Evolutionary conservation across 768 basidiomycete genomes (phyloP).

Genomic region (Russula sp.): DNA sequence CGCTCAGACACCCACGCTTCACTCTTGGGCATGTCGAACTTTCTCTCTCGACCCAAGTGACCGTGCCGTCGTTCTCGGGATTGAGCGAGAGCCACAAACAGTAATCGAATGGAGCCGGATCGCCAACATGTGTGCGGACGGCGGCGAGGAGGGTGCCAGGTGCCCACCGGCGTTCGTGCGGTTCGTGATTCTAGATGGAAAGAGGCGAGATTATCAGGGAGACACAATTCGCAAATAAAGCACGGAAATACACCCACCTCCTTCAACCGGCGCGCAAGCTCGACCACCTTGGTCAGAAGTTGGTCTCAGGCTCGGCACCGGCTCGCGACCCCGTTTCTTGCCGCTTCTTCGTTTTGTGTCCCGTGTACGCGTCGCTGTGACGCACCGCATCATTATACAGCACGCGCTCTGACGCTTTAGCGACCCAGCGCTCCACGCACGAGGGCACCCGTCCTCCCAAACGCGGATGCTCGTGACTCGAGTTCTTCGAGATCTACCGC

Average conservation of each 20-base stretch:
- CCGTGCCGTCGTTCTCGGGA: slow-evolving; percentile 64
- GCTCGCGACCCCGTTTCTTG: no score
- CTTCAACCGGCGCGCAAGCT: slow-evolving; percentile 57
- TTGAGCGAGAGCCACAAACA: slow-evolving; percentile 71
- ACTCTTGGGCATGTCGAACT: no score
- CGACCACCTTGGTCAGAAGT: slow-evolving; percentile 36
- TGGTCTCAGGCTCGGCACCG: no score
- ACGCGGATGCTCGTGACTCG: not conserved
- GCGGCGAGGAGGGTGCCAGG: no score
- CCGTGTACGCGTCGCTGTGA: slow-evolving; percentile 55
- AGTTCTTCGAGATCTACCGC: slow-evolving; percentile 3
- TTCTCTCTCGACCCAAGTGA: slow-evolving; percentile 24
- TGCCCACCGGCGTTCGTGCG: no score
- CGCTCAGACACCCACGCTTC: no score
- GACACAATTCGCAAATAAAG: not conserved
- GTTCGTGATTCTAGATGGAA: slow-evolving; percentile 42
- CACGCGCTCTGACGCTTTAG: no score
- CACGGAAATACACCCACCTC: slow-evolving; percentile 42
- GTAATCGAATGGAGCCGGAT: slow-evolving; percentile 37
- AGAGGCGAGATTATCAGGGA: not conserved
- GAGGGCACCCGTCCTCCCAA: no score
- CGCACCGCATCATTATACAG: slow-evolving; percentile 43
- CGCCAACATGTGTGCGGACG: no score
- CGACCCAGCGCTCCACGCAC: no score
- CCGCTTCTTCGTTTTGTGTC: slow-evolving; percentile 33